phyloP scores from a whole-genome alignment of 1,139 yeast species.

The Debaryomyces coudertii region DNA sequence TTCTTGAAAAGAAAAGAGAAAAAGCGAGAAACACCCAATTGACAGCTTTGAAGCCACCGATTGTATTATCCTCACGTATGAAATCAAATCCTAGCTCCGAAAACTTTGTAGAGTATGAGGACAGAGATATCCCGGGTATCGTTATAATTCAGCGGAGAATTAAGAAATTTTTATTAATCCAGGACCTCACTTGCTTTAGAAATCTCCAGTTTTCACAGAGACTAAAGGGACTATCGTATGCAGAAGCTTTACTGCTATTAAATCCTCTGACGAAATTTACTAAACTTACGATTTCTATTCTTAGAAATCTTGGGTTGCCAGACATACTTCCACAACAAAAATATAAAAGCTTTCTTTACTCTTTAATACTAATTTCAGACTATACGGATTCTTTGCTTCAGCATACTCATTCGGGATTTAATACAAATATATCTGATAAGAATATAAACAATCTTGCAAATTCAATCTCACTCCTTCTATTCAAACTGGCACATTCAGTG shows the following conservation, averaged over 20 bases:
- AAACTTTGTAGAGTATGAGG: not conserved
- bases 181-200: constrained; percentile 10
- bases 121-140: not conserved
- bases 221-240: constrained; percentile 15
- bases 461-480: constrained; percentile 27
- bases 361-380: constrained; percentile 31
- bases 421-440: constrained; percentile 22
- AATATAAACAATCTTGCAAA: constrained; percentile 18
- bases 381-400: constrained; percentile 21
- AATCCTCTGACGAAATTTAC: constrained; percentile 13
- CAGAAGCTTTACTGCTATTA: constrained; percentile 13
- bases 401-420: constrained; percentile 31
- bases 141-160: constrained; percentile 9
- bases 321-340: constrained; percentile 12
- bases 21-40: constrained; percentile 17
- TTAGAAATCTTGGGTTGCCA: constrained; percentile 18
- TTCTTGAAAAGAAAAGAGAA: constrained; percentile 19
- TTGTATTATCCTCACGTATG: not conserved
- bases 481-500: constrained; percentile 22
- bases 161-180: constrained; percentile 12
- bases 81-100: not conserved
- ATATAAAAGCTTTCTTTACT: constrained; percentile 24
- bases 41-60: not conserved
- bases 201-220: constrained; percentile 15
- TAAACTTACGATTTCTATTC: constrained; percentile 14